Evolutionary conservation across 2,329 filamentous ascomycete genomes (phyloP), one percentile per base, ranked within the genome.

Genomic region (Aspergillus aculeatinus): DNA sequence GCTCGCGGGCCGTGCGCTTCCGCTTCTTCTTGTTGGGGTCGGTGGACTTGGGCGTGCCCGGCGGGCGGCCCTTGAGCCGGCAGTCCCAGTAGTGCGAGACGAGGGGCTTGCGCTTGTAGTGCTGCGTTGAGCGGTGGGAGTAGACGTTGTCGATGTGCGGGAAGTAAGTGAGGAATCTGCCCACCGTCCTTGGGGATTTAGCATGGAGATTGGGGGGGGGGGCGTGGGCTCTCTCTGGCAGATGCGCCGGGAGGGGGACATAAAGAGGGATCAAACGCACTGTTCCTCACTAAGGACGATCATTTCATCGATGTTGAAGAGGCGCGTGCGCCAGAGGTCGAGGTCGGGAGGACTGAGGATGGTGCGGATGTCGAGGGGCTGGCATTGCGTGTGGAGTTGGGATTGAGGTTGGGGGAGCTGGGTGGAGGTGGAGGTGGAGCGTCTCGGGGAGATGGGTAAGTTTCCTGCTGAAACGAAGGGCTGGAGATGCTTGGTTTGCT

Each of bases 51-150:
- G 89, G 88, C 4, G 90, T 93, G 31, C 90, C 90, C 0, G 90
- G 87, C 0, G 90, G 89, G 0, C 90, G 83, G 25, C 90, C 90
- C 76, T 93, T 93, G 70, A 93, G 83, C 35, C 90, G 85, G 70
- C 90, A 94, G 76, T 93, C 90, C 87, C 89, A 93, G 75, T 93
- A 94, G 75, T 92, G 89, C 1, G 89, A 91, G 57, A 92, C 82
- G 66, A 93, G 91, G n/a, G 89, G 87, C 68, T 91, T 91, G 68
- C 88, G 87, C 78, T 93, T 93, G 75, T 92, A 92, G 57, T 83
- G 83, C 72, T 93, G 90, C 2, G 90, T 92, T 1, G 90, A 92
- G 63, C 90, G 88, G 76, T 92, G 90, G 27, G 90, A 93, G 76
- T 92, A 94, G 67, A 93, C 85, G 72, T 93, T 93, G 78, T 93